These are phyloP conservation scores for Arachis stenosperma DNA, from an alignment of 306 rosid species.

Conservation along the genomic window DNA sequence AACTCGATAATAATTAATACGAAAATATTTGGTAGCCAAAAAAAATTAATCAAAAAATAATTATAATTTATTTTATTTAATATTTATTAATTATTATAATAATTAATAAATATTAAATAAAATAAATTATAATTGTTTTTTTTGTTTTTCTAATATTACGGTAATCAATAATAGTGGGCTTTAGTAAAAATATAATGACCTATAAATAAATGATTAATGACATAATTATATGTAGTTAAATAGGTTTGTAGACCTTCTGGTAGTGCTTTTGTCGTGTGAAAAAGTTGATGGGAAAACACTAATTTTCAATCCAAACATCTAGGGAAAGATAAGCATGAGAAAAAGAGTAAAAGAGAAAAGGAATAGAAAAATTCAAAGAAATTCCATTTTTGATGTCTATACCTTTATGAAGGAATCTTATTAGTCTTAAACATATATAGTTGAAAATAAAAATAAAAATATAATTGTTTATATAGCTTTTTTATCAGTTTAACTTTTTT, in stretches of 20 bases:
- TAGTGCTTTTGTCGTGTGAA: slow-evolving; percentile 38
- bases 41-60: no score
- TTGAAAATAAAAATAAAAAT: background rate
- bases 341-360: slow-evolving; percentile 5
- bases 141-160: no score
- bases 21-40: no score
- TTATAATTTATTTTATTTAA: no score
- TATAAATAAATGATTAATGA: background rate
- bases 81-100: no score
- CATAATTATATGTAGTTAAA: slow-evolving; percentile 24
- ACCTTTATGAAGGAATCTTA: slow-evolving; percentile 16
- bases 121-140: no score
- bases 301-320: slow-evolving; percentile 30
- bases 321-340: slow-evolving; percentile 20
- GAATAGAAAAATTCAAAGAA: background rate
- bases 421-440: background rate
- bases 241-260: slow-evolving; percentile 48
- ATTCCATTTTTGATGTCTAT: background rate
- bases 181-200: slow-evolving; percentile 6
- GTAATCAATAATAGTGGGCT: slow-evolving; percentile 9
- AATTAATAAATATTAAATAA: no score
- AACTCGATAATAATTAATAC: slow-evolving; percentile 23
- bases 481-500: no score
- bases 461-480: no score
- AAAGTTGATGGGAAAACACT: slow-evolving; percentile 55